Evolutionary conservation across 2,329 filamentous ascomycete species (phyloP).

Genomic region (Pseudocercospora eumusae): DNA sequence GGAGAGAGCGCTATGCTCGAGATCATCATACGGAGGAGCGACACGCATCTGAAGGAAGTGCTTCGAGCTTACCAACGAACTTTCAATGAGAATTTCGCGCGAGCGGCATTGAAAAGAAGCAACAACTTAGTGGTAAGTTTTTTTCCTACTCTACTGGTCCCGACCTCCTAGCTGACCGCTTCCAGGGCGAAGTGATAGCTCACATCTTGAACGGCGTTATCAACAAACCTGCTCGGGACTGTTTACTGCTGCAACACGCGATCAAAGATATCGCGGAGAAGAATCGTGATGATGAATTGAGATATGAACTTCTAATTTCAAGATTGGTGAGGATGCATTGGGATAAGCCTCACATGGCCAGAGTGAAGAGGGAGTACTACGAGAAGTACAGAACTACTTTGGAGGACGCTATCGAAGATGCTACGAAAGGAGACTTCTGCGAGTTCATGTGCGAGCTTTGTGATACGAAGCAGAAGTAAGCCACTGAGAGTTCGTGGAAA

Average conservation of each 20-base stretch:
- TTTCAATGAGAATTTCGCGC: constrained; percentile 79
- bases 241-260: constrained; percentile 86
- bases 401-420: constrained; percentile 75
- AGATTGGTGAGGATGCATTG: constrained; percentile 88
- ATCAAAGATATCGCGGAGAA: constrained; percentile 58
- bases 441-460: constrained; percentile 40
- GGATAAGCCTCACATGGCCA: constrained; percentile 79
- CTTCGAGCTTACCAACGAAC: constrained; percentile 72
- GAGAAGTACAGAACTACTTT: constrained; percentile 74
- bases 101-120: constrained; percentile 83
- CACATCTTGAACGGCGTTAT: constrained; percentile 97
- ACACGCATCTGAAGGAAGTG: constrained; percentile 78
- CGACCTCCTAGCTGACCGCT: not conserved
- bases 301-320: constrained; percentile 84
- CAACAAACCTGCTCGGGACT: constrained; percentile 91
- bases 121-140: constrained; percentile 84
- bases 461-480: constrained; percentile 21
- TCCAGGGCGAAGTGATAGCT: constrained; percentile 85
- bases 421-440: constrained; percentile 67
- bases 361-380: constrained; percentile 76
- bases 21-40: constrained; percentile 78
- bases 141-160: constrained; percentile 17
- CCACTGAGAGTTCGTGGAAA: too few species aligned
- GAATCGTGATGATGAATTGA: constrained; percentile 53
- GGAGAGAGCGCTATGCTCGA: constrained; percentile 86